Evolutionary conservation across 2,329 filamentous ascomycete species (phyloP).

Genomic region (Colletotrichum melonis): DNA sequence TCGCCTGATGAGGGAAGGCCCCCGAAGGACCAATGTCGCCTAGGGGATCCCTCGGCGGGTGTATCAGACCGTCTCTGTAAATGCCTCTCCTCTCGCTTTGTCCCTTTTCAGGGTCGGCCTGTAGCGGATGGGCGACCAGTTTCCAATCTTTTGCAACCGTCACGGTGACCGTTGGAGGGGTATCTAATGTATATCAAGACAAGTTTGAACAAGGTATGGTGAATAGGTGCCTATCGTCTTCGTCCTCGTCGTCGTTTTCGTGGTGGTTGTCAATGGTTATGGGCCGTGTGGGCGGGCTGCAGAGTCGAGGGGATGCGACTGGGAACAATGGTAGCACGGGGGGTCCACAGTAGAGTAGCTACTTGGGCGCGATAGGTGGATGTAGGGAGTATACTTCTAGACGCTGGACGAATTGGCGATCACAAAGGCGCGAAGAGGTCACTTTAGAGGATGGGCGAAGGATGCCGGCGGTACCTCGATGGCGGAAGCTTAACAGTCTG

Average conservation of each 20-base stretch:
- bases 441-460: background rate
- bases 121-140: background rate
- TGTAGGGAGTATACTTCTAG: background rate
- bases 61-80: conserved; percentile 17
- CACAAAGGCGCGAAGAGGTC: background rate
- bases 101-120: background rate
- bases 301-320: background rate
- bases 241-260: background rate
- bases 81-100: background rate
- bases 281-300: background rate
- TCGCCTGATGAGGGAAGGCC: conserved; percentile 28
- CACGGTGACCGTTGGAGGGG: background rate
- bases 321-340: background rate
- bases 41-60: conserved; percentile 12
- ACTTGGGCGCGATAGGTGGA: background rate
- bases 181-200: too few species aligned
- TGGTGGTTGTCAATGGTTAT: background rate
- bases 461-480: background rate
- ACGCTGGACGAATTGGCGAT: background rate
- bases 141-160: background rate
- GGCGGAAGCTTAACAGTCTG: background rate
- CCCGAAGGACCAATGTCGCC: conserved; percentile 11
- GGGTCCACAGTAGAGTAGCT: background rate
- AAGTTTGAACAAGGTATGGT: background rate
- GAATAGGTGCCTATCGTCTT: background rate